phyloP scores from a whole-genome alignment of 1,284 basidiomycete species.

The Fomitiporia mediterranea region DNA sequence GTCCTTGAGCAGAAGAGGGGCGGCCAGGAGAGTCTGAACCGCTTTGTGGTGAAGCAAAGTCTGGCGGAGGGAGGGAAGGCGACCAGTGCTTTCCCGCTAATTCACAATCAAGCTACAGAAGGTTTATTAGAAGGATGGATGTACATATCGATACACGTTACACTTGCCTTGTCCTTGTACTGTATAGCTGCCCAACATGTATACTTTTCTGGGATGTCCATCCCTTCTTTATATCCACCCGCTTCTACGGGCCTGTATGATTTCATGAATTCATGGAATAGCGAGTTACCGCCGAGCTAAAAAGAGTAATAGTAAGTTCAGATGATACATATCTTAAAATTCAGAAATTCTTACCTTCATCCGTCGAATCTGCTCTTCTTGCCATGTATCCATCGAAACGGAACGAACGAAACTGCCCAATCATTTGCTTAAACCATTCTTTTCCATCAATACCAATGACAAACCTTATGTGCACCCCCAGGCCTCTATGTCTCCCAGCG shows the following conservation, averaged over 20 bases:
- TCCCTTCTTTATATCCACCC: constrained; percentile 70
- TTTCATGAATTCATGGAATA: constrained; percentile 75
- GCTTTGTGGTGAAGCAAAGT: constrained; percentile 31
- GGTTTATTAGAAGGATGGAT: constrained; percentile 19
- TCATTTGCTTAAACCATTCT: constrained; percentile 1
- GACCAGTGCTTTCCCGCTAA: constrained; percentile 69
- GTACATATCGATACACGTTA: constrained; percentile 19
- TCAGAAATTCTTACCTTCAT: constrained; percentile 66
- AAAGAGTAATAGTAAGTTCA: constrained; percentile 7
- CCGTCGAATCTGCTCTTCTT: constrained; percentile 81
- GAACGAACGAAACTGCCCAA: constrained; percentile 78
- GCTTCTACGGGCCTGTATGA: constrained; percentile 65
- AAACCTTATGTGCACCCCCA: constrained; percentile 83
- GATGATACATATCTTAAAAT: constrained; percentile 19
- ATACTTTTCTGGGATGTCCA: constrained; percentile 77
- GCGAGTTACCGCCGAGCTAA: constrained; percentile 81
- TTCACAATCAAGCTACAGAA: constrained; percentile 58
- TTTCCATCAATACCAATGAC: constrained; percentile 10
- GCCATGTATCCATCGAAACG: constrained; percentile 96
- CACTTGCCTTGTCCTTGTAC: constrained; percentile 81
- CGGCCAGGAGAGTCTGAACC: constrained; percentile 42
- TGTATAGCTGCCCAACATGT: constrained; percentile 89
- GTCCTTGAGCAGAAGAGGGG: constrained; percentile 64
- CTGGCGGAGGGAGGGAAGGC: constrained; percentile 58
- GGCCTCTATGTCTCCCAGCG: constrained; percentile 83